These are phyloP conservation scores for Cucumis variabilis DNA, from an alignment of 331 rosid species.

Conservation along the genomic window DNA sequence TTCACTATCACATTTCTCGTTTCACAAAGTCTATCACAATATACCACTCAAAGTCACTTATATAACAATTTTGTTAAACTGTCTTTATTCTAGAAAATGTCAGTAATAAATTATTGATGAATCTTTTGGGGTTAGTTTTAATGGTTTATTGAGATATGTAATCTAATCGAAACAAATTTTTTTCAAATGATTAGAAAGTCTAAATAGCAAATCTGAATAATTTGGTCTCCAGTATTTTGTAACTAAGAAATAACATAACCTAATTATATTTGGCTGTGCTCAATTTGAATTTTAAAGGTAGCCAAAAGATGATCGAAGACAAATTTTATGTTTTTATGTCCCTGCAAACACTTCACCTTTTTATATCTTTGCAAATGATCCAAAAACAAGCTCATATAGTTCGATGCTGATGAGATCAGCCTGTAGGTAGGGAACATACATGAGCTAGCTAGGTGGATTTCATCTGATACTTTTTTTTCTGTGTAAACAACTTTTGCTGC, in stretches of 20 bases:
- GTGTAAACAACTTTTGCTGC: not conserved
- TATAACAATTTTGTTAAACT: no score
- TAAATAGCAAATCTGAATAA: not conserved
- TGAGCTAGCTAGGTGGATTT: not conserved
- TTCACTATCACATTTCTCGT: no score
- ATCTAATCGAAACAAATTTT: not conserved
- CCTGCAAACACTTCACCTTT: not conserved
- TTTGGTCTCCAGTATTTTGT: not conserved
- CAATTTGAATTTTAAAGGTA: not conserved
- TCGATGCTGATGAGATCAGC: not conserved
- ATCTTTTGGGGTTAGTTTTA: not conserved
- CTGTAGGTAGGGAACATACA: not conserved
- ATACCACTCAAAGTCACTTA: no score
- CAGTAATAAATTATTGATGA: no score
- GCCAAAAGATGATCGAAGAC: not conserved
- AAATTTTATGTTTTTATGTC: not conserved
- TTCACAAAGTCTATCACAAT: no score
- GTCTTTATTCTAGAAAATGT: no score
- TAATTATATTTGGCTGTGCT: not conserved
- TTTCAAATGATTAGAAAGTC: conserved; percentile 5
- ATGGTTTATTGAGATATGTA: not conserved
- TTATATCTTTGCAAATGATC: not conserved
- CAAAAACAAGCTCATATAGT: not conserved
- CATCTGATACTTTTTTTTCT: conserved; percentile 5
- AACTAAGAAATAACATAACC: not conserved